Base-by-base conservation (phyloP, 1,139 yeast species). In the Pneumocystis carinii region DNA sequence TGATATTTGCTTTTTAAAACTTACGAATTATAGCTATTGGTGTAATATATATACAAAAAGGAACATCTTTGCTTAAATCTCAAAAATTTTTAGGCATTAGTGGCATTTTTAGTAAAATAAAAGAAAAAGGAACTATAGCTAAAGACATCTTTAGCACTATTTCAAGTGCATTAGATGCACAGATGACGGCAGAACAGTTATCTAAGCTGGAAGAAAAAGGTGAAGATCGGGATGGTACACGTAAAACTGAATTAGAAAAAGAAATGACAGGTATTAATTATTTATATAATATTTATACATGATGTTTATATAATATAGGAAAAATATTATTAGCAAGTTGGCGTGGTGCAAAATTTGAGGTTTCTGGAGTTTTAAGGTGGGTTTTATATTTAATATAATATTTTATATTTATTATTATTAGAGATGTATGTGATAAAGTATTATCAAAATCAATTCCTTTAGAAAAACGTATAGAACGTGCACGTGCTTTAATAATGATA, bases 261-360 rank as follows among this genome's bases (percentile, higher is more conserved):
- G 80, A 85, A 64, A 76, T 90, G 60, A 62, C 67, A 12, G 67
- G 67, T 57, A 57, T 29, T 39, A 48, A 37, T 29, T 10, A 38
- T 56, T 24, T 56, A 19, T 29, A 24, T 36, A 37, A 57, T 19
- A 48, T 24, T 10, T 39, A 12, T 19, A 12, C 12, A 10, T 57
- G 27, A 29, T 37, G 14, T 8, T 19, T 37, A 12, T 37, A 12
- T 7, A 24, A 48, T 48, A 82, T 89, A 82, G 97, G 96, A 56
- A 92, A 90, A 72, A 90, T 90, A 2, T 77, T 90, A 62, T 90
- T 94, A 3, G 97, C 97, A 0, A 96, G 97, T 10, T 90, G 98
- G 98, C 85, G 86, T 61, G 97, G 97, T 0, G 87, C 96, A 29
- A 84, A 84, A 70, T 85, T 84, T 73, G 98, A 90, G 73, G 87